phyloP scores from a whole-genome alignment of 768 basidiomycete genomes.

The Trichaptum fuscoviolaceum region DNA sequence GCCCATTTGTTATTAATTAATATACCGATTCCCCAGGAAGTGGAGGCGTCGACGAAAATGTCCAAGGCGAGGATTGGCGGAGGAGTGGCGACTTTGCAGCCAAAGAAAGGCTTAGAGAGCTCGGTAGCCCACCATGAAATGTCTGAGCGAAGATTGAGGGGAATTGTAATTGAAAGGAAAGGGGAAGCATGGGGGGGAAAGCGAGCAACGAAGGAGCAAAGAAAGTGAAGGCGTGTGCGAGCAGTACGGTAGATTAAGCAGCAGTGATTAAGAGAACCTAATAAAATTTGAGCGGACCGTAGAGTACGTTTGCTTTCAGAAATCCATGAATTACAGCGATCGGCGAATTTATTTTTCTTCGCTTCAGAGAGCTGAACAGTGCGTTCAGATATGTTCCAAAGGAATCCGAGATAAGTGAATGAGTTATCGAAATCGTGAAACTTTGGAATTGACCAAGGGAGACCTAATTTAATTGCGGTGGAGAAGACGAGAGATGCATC shows the following conservation, averaged over 20 bases:
- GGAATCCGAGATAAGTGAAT: constrained; percentile 25
- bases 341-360: constrained; percentile 24
- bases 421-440: constrained; percentile 12
- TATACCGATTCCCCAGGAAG: constrained; percentile 37
- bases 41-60: constrained; percentile 38
- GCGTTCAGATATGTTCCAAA: constrained; percentile 22
- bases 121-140: constrained; percentile 18
- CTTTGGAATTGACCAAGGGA: background rate
- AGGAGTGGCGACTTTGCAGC: constrained; percentile 16
- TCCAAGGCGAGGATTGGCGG: constrained; percentile 17
- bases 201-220: constrained; percentile 21
- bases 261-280: constrained; percentile 27
- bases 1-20: constrained; percentile 29
- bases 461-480: background rate
- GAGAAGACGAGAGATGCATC: background rate
- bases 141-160: constrained; percentile 16
- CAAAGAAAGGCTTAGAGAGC: constrained; percentile 16
- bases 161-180: background rate
- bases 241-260: constrained; percentile 26
- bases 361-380: constrained; percentile 25
- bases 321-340: constrained; percentile 8
- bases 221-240: constrained; percentile 23
- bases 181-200: background rate
- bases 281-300: background rate
- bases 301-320: background rate